Percentiles rank a stretch among this genome's conserved stretches.
Conservation (phyloP, 2,329 filamentous ascomycete species). For the Cladosporium austrohemisphaericum region DNA sequence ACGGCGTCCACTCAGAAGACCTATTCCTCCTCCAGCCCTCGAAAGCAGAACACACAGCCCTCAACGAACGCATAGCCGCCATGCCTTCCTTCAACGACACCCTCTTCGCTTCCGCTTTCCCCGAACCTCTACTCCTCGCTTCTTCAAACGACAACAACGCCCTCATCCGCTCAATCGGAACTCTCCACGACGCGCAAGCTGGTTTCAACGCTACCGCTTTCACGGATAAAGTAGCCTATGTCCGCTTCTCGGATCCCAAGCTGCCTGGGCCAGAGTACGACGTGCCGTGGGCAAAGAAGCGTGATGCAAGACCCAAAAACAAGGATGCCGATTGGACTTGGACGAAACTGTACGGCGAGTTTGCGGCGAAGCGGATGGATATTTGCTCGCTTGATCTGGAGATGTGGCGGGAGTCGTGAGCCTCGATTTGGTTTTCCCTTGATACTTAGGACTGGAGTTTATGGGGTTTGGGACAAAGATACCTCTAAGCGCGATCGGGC, state of each 20-base stretch:
- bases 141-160: slow-evolving; percentile 22
- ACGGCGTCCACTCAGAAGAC: slow-evolving; percentile 31
- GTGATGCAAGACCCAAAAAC: slow-evolving; percentile 42
- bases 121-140: slow-evolving; percentile 26
- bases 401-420: slow-evolving; percentile 34
- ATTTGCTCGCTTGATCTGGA: slow-evolving; percentile 53
- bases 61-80: slow-evolving; percentile 19
- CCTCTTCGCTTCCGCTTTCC: slow-evolving; percentile 31
- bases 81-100: slow-evolving; percentile 25
- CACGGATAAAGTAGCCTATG: slow-evolving; percentile 42
- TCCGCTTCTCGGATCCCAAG: slow-evolving; percentile 46
- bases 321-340: slow-evolving; percentile 47
- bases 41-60: slow-evolving; percentile 17
- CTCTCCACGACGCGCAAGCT: slow-evolving; percentile 25
- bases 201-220: slow-evolving; percentile 46
- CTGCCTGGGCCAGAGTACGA: slow-evolving; percentile 51
- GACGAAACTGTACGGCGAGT: slow-evolving; percentile 48
- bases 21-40: slow-evolving; percentile 32
- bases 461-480: neutral
- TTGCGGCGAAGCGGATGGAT: slow-evolving; percentile 49
- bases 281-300: slow-evolving; percentile 41
- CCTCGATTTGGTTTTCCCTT: no score
- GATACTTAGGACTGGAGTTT: neutral
- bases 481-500: neutral
- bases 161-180: slow-evolving; percentile 30